Conservation (phyloP, 257 asterid genomes). For the Orobanche coerulescens region DNA sequence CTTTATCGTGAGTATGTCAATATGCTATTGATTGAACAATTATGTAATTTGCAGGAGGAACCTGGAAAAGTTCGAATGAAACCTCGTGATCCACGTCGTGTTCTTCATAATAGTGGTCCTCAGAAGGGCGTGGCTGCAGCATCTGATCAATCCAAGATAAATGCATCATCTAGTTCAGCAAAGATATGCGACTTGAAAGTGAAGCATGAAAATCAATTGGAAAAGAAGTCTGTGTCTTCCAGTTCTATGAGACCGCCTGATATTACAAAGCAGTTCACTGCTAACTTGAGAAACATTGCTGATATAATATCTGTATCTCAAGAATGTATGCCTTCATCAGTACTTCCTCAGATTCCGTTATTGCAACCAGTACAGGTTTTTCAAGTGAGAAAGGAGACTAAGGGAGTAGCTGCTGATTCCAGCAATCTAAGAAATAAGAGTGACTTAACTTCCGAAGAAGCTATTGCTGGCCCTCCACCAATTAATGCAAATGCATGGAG, state of each 20-base stretch:
- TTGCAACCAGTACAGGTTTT: conserved; percentile 32
- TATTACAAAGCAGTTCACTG: conserved; percentile 72
- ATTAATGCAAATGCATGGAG: conserved; percentile 67
- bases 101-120: conserved; percentile 47
- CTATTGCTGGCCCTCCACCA: conserved; percentile 47
- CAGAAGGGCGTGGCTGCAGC: conserved; percentile 37
- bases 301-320: conserved; percentile 67
- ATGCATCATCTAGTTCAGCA: conserved; percentile 31
- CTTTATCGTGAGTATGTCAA: background rate
- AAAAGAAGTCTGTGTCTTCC: conserved; percentile 31
- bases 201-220: conserved; percentile 49
- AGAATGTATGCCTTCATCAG: conserved; percentile 29
- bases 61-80: conserved; percentile 74
- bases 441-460: conserved; percentile 40
- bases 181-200: conserved; percentile 28
- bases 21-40: conserved; percentile 11
- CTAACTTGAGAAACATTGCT: conserved; percentile 59
- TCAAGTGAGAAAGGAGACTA: conserved; percentile 37
- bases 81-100: conserved; percentile 96
- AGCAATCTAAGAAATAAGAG: conserved; percentile 33
- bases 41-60: conserved; percentile 57
- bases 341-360: conserved; percentile 34
- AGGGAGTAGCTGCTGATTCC: conserved; percentile 34
- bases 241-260: conserved; percentile 50
- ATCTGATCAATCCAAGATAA: conserved; percentile 42